Evolutionary conservation across 2,329 filamentous ascomycete genomes (phyloP), one percentile per base, ranked within the genome.

Genomic region (Aspergillus niger): DNA sequence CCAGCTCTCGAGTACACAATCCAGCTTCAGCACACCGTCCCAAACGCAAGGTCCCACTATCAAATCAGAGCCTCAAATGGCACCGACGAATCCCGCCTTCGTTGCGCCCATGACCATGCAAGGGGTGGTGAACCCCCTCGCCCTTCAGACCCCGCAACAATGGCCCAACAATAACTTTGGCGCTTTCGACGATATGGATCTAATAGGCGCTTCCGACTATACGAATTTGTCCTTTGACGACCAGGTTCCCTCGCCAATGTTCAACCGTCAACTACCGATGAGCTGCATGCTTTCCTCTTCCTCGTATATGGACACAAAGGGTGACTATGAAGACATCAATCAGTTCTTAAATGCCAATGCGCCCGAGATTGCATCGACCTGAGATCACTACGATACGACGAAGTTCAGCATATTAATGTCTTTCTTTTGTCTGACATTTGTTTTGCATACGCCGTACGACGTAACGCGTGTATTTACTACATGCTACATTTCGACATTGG

Each of bases 1-100:
- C 49, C 69, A 74, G 57, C 49, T 77, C 62, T 71, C 78, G 30
- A 77, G 76, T 5, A 80, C 78, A 3, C 78, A 78, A 8, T 75
- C 78, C 1, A 74, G 70, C 13, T 74, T 76, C 39, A 79, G 77
- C 55, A 77, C 77, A 3, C 70, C 68, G 17, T 65, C 68, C 7
- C 69, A 67, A n/a, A 63, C 64, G 51, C 71, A 67, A 64, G 67
- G 65, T 13, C 65, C 66, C 39, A 56, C 60, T 7, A 69, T 72
- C 60, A 75, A 75, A 66, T 59, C 60, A 24, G 72, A 74, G 44
- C 64, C 65, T 15, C 64, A 66, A 47, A 59, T 70, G 52, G 44
- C 63, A 3, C 63, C 65, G 22, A 67, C 51, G 39, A 67, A 64
- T n/a, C 61, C 67, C 6, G 64, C 65, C 6, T 76, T 66, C 50